These are phyloP conservation scores for Carnegiea gigantea DNA, from an alignment of 179 eudicot genomes.

Conservation along the genomic window DNA sequence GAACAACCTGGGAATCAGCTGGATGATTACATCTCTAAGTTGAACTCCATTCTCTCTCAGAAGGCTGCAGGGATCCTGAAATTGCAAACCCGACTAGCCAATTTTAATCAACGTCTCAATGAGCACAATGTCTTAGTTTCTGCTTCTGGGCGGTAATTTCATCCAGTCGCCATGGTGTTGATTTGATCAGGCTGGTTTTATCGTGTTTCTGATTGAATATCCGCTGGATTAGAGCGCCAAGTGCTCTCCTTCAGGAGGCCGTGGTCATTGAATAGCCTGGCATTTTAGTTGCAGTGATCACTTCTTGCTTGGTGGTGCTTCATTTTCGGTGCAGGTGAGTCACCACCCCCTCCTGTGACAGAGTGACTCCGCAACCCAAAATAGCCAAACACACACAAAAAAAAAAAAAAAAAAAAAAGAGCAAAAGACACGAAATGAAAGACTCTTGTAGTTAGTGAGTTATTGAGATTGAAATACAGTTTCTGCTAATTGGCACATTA, in stretches of 20 bases:
- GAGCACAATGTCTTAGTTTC: slow-evolving; percentile 80
- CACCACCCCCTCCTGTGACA: no score
- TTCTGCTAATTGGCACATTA: slow-evolving; percentile 15
- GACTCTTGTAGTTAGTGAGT: not conserved
- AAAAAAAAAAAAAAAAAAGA: not conserved
- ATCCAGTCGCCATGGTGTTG: not conserved
- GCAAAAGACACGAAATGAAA: not conserved
- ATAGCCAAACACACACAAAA: not conserved
- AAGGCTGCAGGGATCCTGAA: slow-evolving; percentile 84
- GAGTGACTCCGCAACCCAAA: not conserved
- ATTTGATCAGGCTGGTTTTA: not conserved
- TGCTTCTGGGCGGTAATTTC: slow-evolving; percentile 37
- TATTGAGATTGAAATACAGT: slow-evolving; percentile 4
- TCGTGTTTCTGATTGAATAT: slow-evolving; percentile 10
- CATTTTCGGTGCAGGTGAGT: no score
- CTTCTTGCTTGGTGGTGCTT: not conserved
- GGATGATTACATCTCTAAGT: slow-evolving; percentile 71
- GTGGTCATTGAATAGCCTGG: not conserved
- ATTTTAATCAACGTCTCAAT: slow-evolving; percentile 70
- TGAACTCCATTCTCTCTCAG: slow-evolving; percentile 80
- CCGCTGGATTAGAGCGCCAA: slow-evolving; percentile 14
- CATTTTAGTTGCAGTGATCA: no score
- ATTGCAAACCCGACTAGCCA: slow-evolving; percentile 73
- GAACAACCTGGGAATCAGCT: slow-evolving; percentile 90
- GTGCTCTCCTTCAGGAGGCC: slow-evolving; percentile 9